Conservation (phyloP, 2,329 filamentous ascomycete species). For the Botryosphaeria agaves region DNA sequence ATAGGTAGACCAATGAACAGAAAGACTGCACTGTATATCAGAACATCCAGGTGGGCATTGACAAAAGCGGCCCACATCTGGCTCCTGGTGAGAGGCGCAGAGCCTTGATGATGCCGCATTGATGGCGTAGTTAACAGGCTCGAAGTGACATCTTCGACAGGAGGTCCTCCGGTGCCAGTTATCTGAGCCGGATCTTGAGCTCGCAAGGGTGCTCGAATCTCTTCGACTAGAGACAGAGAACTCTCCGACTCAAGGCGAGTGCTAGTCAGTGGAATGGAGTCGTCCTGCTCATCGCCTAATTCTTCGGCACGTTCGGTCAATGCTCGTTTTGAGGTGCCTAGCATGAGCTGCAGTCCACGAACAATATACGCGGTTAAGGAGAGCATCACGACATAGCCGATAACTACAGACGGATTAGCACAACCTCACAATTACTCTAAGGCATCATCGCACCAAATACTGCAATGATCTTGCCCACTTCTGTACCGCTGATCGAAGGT, state of each 20-base stretch:
- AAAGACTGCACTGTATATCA: constrained; percentile 29
- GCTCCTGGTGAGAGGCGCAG: constrained; percentile 26
- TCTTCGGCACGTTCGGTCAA: constrained; percentile 35
- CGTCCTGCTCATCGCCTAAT: constrained; percentile 21
- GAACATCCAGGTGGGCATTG: constrained; percentile 26
- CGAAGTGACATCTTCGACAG: constrained; percentile 3
- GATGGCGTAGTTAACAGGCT: constrained; percentile 4
- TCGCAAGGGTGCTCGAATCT: constrained; percentile 6
- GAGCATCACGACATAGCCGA: constrained; percentile 38
- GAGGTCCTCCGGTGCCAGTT: constrained; percentile 10
- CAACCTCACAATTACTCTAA: not conserved
- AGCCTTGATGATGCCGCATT: constrained; percentile 21
- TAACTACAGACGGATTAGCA: constrained; percentile 19
- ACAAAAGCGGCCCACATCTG: constrained; percentile 33
- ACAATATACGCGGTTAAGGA: constrained; percentile 36
- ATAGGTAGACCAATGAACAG: constrained; percentile 35
- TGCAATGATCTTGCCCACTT: constrained; percentile 41
- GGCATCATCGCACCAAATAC: constrained; percentile 33
- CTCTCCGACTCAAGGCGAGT: constrained; percentile 3
- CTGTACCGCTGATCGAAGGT: constrained; percentile 32
- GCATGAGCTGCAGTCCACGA: constrained; percentile 32
- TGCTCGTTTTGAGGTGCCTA: constrained; percentile 35
- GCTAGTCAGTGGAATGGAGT: constrained; percentile 30
- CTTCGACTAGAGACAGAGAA: constrained; percentile 1
- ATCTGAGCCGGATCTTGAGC: constrained; percentile 9